phyloP scores from a whole-genome alignment of 2,329 filamentous ascomycete species.

The Diaporthe citri region DNA sequence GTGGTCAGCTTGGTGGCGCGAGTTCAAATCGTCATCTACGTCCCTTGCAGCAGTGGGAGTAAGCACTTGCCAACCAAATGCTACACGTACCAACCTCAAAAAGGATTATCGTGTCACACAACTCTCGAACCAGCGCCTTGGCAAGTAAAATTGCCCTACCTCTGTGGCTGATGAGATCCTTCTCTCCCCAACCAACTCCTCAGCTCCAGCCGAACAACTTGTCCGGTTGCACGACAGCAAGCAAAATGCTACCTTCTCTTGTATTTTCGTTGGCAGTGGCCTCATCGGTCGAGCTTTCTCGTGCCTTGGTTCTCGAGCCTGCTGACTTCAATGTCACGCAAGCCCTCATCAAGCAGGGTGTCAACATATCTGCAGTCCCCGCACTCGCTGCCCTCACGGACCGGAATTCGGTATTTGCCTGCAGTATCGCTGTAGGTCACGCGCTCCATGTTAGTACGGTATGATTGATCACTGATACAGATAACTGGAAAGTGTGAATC shows the following conservation, averaged over 20 bases:
- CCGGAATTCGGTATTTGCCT: conserved; percentile 7
- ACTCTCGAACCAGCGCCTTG: neutral
- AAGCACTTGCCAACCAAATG: neutral
- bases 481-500: conserved; percentile 26
- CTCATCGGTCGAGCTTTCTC: neutral
- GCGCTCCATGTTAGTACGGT: neutral
- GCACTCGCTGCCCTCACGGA: conserved; percentile 20
- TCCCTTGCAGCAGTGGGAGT: neutral
- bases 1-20: too few relatives aligned
- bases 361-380: conserved; percentile 39
- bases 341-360: conserved; percentile 39
- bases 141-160: neutral
- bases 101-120: neutral
- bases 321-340: conserved; percentile 38
- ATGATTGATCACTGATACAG: neutral
- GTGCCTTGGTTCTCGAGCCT: conserved; percentile 2
- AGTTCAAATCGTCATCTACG: neutral
- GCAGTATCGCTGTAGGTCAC: neutral
- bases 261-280: neutral
- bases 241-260: neutral
- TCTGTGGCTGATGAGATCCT: neutral
- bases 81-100: neutral
- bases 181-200: neutral
- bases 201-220: neutral
- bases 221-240: neutral